Percentiles rank a stretch among this genome's conserved stretches.
phyloP scores from a whole-genome alignment of 2,329 filamentous ascomycete species.

The Monosporascus sp. region DNA sequence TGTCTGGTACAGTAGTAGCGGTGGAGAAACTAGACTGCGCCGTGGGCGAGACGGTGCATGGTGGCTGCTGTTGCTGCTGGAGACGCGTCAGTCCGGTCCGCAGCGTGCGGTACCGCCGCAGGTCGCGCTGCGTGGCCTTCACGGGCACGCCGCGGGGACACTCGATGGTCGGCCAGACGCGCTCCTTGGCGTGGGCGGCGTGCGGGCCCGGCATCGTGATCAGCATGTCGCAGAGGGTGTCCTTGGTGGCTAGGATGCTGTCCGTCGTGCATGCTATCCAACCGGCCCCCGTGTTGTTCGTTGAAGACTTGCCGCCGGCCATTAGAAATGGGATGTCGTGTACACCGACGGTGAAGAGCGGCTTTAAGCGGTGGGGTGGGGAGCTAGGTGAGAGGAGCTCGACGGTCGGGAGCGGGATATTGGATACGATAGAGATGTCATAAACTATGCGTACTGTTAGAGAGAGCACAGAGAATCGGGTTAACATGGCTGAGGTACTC shows the following conservation, averaged over 20 bases:
- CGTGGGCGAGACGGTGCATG: conserved; percentile 12
- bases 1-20: conserved; percentile 13
- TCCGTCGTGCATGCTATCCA: conserved; percentile 97
- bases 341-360: conserved; percentile 89
- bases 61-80: conserved; percentile 9
- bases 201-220: conserved; percentile 71
- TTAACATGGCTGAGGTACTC: conserved; percentile 17
- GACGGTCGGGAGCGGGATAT: conserved; percentile 69
- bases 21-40: conserved; percentile 10
- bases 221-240: conserved; percentile 81
- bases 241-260: conserved; percentile 83
- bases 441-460: conserved; percentile 61
- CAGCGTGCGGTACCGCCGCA: conserved; percentile 71
- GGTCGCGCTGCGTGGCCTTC: conserved; percentile 85
- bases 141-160: conserved; percentile 58
- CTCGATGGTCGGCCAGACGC: conserved; percentile 72
- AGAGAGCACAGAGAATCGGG: conserved; percentile 1
- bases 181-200: conserved; percentile 51
- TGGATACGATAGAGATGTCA: conserved; percentile 86
- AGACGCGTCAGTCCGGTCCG: conserved; percentile 55
- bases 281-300: conserved; percentile 50
- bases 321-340: conserved; percentile 82
- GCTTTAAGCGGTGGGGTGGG: conserved; percentile 62
- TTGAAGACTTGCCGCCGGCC: conserved; percentile 47
- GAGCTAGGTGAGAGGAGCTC: conserved; percentile 62